Conservation (phyloP, 768 basidiomycete genomes). For the Collybiopsis confluens region DNA sequence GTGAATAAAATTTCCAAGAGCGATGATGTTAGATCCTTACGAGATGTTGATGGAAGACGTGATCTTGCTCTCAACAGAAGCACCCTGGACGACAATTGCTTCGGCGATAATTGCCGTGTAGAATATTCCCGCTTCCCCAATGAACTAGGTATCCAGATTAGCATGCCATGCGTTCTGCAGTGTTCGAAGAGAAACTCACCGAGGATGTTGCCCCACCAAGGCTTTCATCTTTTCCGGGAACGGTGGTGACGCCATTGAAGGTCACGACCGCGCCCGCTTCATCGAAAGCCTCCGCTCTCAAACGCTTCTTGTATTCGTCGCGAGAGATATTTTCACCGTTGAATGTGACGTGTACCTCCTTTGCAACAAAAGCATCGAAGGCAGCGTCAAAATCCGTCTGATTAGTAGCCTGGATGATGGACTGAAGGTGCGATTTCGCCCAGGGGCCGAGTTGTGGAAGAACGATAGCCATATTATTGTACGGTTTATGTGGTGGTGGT, state of each 20-base stretch:
- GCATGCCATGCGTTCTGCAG: too few species aligned
- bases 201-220: neutral
- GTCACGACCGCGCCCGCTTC: constrained; percentile 25
- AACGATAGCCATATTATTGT: constrained; percentile 16
- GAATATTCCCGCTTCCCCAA: constrained; percentile 24
- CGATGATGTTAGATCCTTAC: constrained; percentile 24
- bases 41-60: constrained; percentile 35
- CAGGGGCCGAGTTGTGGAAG: constrained; percentile 39
- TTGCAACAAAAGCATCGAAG: constrained; percentile 38
- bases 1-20: neutral
- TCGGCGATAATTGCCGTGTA: constrained; percentile 31
- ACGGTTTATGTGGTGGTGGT: too few species aligned
- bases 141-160: constrained; percentile 13
- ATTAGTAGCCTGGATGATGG: constrained; percentile 35
- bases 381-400: constrained; percentile 27
- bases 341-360: constrained; percentile 28
- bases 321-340: constrained; percentile 37
- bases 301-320: constrained; percentile 33
- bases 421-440: constrained; percentile 33
- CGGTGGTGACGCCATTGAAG: constrained; percentile 25
- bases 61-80: constrained; percentile 23
- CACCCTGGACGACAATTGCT: constrained; percentile 27
- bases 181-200: neutral
- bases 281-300: constrained; percentile 25
- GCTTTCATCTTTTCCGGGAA: constrained; percentile 12